These are phyloP conservation scores for Buxus sempervirens DNA, from an alignment of 164 flowering plant genomes.

Conservation along the genomic window DNA sequence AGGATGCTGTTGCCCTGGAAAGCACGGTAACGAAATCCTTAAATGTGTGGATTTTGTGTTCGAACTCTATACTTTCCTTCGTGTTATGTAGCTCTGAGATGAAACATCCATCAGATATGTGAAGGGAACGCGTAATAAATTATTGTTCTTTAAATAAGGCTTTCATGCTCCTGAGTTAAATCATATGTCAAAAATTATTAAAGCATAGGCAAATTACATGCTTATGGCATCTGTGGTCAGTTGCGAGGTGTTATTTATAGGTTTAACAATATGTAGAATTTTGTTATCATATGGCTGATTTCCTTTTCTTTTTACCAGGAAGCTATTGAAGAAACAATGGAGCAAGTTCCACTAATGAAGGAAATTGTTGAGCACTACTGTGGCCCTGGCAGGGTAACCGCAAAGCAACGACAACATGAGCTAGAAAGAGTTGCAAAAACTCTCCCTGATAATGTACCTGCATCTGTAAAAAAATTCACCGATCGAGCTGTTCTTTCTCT, in stretches of 20 bases:
- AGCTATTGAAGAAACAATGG: constrained; percentile 60
- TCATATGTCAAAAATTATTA: no score
- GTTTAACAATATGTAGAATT: neutral
- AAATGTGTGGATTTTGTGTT: no score
- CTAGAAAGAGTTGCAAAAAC: constrained; percentile 73
- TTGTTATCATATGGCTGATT: neutral
- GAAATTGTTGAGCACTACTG: constrained; percentile 63
- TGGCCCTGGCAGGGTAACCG: constrained; percentile 82
- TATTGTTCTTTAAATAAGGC: no score
- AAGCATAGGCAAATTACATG: neutral
- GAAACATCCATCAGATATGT: no score
- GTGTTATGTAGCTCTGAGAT: no score
- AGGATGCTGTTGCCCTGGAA: no score
- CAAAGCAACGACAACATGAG: constrained; percentile 65
- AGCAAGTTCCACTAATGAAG: constrained; percentile 54
- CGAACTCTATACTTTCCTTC: no score
- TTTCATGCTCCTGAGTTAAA: neutral
- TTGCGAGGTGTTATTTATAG: neutral
- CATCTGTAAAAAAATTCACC: constrained; percentile 62
- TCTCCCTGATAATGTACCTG: constrained; percentile 59
- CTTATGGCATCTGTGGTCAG: neutral
- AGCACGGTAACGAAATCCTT: no score
- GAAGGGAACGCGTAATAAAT: no score
- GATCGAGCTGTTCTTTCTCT: constrained; percentile 76
- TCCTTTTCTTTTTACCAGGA: constrained; percentile 39